Evolutionary conservation across 352 stramenopile species (phyloP).

Genomic region (Globisporangium radiosum): DNA sequence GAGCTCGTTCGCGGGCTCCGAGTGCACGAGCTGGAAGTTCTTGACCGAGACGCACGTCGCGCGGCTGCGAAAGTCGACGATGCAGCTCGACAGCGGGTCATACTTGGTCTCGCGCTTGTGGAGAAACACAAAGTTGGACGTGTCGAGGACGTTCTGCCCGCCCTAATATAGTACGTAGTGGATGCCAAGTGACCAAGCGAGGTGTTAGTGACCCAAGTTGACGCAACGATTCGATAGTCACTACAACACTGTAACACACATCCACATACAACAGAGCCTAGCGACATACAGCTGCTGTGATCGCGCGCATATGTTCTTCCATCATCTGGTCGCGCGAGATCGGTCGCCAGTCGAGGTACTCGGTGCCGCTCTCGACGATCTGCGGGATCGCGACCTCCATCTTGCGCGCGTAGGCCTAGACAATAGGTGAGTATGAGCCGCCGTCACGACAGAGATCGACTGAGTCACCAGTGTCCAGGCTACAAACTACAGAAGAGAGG

Average conservation of each 20-base stretch:
- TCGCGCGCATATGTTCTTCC: slow-evolving; percentile 62
- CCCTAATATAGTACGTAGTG: slow-evolving; percentile 23
- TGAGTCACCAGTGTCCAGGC: too few species aligned
- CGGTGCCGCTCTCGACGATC: slow-evolving; percentile 51
- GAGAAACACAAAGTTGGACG: slow-evolving; percentile 72
- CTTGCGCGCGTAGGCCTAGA: slow-evolving; percentile 58
- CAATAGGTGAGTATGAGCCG: neutral
- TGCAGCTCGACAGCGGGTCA: slow-evolving; percentile 87
- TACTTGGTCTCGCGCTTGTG: slow-evolving; percentile 88
- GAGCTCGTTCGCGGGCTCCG: slow-evolving; percentile 57
- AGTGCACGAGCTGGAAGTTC: slow-evolving; percentile 91
- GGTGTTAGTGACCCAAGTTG: too few species aligned
- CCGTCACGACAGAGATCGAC: neutral
- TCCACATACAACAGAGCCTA: neutral
- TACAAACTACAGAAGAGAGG: neutral
- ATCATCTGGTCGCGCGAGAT: slow-evolving; percentile 75
- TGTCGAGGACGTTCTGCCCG: slow-evolving; percentile 75
- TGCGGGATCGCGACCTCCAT: slow-evolving; percentile 80
- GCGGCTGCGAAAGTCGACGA: slow-evolving; percentile 90
- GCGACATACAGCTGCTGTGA: slow-evolving; percentile 42
- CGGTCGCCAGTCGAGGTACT: slow-evolving; percentile 66
- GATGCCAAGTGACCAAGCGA: too few species aligned
- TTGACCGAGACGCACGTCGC: slow-evolving; percentile 88
- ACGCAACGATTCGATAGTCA: neutral
- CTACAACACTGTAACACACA: slow-evolving; percentile 1